These are phyloP conservation scores for Globisporangium nunn DNA, from an alignment of 352 stramenopile genomes.

Conservation along the genomic window DNA sequence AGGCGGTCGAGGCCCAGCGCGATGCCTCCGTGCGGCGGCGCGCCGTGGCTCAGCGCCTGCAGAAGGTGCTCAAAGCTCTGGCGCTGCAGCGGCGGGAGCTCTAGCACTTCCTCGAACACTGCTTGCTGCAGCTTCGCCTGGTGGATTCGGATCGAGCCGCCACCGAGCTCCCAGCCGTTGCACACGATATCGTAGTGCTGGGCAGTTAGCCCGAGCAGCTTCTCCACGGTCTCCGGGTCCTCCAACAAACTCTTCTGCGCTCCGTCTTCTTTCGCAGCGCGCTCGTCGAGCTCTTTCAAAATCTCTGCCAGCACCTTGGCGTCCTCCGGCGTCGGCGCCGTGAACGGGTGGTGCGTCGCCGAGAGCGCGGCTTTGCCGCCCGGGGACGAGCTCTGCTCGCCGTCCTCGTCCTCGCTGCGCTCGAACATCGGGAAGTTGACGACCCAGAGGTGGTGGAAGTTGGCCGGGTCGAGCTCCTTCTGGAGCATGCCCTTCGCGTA, in stretches of 20 bases:
- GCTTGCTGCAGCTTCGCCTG: slow-evolving; percentile 58
- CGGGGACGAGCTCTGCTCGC: not conserved
- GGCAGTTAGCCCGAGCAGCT: slow-evolving; percentile 52
- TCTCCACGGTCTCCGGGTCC: slow-evolving; percentile 39
- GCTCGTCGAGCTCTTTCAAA: slow-evolving; percentile 12
- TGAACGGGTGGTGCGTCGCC: slow-evolving; percentile 86
- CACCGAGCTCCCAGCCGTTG: slow-evolving; percentile 85
- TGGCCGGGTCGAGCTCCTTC: slow-evolving; percentile 49
- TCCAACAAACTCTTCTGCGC: slow-evolving; percentile 33
- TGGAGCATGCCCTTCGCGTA: slow-evolving; percentile 53
- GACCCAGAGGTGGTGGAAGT: slow-evolving; percentile 82
- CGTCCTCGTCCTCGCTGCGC: slow-evolving; percentile 45
- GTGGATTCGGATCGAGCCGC: slow-evolving; percentile 85
- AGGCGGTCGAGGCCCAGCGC: slow-evolving; percentile 83
- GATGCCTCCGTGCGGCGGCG: slow-evolving; percentile 80
- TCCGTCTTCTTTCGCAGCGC: slow-evolving; percentile 4
- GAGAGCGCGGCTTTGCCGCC: slow-evolving; percentile 39
- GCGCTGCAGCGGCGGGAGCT: slow-evolving; percentile 53
- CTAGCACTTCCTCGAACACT: slow-evolving; percentile 74
- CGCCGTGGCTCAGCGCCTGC: slow-evolving; percentile 66
- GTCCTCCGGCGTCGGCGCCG: slow-evolving; percentile 48
- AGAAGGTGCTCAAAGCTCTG: slow-evolving; percentile 84
- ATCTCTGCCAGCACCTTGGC: slow-evolving; percentile 38
- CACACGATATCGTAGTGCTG: slow-evolving; percentile 88
- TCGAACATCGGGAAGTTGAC: slow-evolving; percentile 88